phyloP scores from a whole-genome alignment of 2,329 filamentous ascomycete genomes.

The Colletotrichum higginsianum region DNA sequence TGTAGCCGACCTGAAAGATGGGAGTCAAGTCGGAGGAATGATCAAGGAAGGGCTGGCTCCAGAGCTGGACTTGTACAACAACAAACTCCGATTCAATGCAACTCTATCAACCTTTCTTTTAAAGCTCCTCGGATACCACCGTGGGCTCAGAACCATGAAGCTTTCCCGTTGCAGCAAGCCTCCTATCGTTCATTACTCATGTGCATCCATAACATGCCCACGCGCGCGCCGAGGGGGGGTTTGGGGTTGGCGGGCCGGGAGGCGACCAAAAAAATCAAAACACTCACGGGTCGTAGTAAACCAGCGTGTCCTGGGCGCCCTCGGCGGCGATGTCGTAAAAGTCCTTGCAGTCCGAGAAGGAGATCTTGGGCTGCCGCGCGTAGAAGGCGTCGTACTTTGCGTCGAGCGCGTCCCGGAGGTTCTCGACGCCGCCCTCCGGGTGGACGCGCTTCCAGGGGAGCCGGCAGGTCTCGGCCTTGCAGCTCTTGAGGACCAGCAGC shows the following conservation, averaged over 20 bases:
- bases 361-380: slow-evolving; percentile 61
- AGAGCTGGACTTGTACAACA: too few relatives aligned
- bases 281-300: slow-evolving; percentile 34
- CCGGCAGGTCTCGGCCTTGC: slow-evolving; percentile 67
- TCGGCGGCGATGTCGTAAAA: slow-evolving; percentile 72
- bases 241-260: too few relatives aligned
- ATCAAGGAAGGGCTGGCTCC: too few relatives aligned
- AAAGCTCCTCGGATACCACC: neutral
- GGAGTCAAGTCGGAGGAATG: too few relatives aligned
- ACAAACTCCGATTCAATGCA: neutral
- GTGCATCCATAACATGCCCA: neutral
- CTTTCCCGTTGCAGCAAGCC: neutral
- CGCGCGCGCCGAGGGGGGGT: too few relatives aligned
- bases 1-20: too few relatives aligned
- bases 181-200: slow-evolving; percentile 24
- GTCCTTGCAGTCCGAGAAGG: slow-evolving; percentile 66
- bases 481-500: slow-evolving; percentile 73
- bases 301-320: slow-evolving; percentile 59
- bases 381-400: slow-evolving; percentile 68
- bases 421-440: slow-evolving; percentile 65
- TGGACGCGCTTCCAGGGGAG: slow-evolving; percentile 72
- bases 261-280: too few relatives aligned
- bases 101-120: neutral
- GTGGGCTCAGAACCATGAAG: too few relatives aligned
- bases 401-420: slow-evolving; percentile 65